These are phyloP conservation scores for Gnaphalium uliginosum DNA, from an alignment of 129 eudicot genomes.

Conservation along the genomic window DNA sequence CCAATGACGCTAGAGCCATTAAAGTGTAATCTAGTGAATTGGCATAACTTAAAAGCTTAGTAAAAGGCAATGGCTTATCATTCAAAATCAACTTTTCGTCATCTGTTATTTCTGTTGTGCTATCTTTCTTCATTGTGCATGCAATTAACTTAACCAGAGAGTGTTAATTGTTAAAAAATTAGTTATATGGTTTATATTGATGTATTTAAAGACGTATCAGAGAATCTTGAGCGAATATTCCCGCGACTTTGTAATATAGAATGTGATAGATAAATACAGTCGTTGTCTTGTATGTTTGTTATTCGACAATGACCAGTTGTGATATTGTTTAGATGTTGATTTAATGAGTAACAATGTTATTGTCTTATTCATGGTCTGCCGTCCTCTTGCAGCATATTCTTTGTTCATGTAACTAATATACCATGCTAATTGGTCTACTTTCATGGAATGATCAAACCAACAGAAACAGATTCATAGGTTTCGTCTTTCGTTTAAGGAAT, in stretches of 20 bases:
- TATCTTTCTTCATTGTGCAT: conserved; percentile 37
- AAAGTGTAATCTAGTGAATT: conserved; percentile 65
- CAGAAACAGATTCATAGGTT: background rate
- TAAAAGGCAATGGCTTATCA: conserved; percentile 48
- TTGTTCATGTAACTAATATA: conserved; percentile 9
- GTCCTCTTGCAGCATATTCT: conserved; percentile 37
- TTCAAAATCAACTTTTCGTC: conserved; percentile 30
- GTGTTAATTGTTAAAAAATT: background rate
- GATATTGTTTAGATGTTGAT: conserved; percentile 7
- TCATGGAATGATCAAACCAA: background rate
- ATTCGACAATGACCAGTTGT: conserved; percentile 4
- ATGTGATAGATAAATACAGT: conserved; percentile 9
- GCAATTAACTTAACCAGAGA: background rate
- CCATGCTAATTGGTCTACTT: conserved; percentile 18
- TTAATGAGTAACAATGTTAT: conserved; percentile 13
- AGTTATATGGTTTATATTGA: background rate
- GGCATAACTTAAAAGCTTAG: conserved; percentile 67
- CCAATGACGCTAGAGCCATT: conserved; percentile 70
- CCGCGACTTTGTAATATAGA: conserved; percentile 10
- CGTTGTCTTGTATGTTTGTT: conserved; percentile 30
- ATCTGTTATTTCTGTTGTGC: conserved; percentile 8
- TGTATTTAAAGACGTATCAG: conserved; percentile 1
- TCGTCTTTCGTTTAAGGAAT: background rate
- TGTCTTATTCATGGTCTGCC: conserved; percentile 30
- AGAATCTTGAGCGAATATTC: conserved; percentile 37